Evolutionary conservation across 768 basidiomycete genomes (phyloP).

Genomic region (Rhizopogon roseolus): DNA sequence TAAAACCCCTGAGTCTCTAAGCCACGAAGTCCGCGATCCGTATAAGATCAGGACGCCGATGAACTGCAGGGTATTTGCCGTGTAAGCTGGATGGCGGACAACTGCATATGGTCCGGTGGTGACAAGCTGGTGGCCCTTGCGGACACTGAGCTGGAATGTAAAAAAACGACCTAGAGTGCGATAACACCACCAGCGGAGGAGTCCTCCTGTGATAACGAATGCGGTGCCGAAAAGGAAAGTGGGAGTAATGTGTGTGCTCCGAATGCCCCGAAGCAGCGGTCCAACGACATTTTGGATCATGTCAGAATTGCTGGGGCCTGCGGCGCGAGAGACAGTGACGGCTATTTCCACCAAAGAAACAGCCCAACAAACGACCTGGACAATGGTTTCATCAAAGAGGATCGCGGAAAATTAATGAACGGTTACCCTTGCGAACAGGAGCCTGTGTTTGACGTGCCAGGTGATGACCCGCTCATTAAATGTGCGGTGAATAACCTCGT

Average conservation of each 20-base stretch:
- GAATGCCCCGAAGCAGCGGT: not conserved
- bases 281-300: not conserved
- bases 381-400: not conserved
- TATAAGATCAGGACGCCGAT: slow-evolving; percentile 2
- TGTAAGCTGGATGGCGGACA: slow-evolving; percentile 42
- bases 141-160: slow-evolving; percentile 40
- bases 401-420: not conserved
- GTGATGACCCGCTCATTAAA: not conserved
- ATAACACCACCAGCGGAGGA: slow-evolving; percentile 23
- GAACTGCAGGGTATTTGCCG: slow-evolving; percentile 18
- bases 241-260: not conserved
- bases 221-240: slow-evolving; percentile 18
- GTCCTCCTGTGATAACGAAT: slow-evolving; percentile 17
- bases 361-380: not conserved
- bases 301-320: not conserved
- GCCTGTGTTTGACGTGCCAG: not conserved
- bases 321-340: not conserved
- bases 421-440: not conserved
- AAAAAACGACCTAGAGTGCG: slow-evolving; percentile 35
- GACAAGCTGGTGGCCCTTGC: slow-evolving; percentile 34
- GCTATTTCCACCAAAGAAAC: not conserved
- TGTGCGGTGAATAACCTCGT: slow-evolving; percentile 21
- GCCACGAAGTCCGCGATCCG: slow-evolving; percentile 5
- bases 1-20: slow-evolving; percentile 2
- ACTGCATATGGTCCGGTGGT: slow-evolving; percentile 40